Conservation (phyloP, 495 filamentous ascomycete species). For the Bathelium albidoporum region DNA sequence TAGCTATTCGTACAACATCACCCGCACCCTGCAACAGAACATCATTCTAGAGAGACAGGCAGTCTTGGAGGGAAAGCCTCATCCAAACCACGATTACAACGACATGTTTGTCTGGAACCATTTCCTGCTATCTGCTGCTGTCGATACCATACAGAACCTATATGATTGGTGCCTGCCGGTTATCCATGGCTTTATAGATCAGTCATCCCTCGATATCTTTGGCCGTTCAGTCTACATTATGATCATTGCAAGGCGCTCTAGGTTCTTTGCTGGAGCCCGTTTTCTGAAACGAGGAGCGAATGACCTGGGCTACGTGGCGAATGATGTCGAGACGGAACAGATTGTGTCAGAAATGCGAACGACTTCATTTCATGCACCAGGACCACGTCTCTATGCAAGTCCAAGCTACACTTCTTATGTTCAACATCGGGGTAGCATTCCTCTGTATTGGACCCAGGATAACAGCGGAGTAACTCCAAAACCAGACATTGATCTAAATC, state of each 20-base stretch:
- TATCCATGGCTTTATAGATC: slow-evolving; percentile 92
- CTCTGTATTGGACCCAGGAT: slow-evolving; percentile 95
- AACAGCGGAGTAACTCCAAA: slow-evolving; percentile 92
- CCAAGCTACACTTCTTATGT: slow-evolving; percentile 93
- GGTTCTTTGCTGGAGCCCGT: slow-evolving; percentile 87
- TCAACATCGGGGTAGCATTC: slow-evolving; percentile 94
- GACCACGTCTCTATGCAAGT: slow-evolving; percentile 73
- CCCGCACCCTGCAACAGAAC: slow-evolving; percentile 84
- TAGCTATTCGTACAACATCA: slow-evolving; percentile 96
- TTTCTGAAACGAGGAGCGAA: slow-evolving; percentile 94
- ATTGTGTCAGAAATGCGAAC: slow-evolving; percentile 90
- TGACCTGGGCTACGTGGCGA: slow-evolving; percentile 91
- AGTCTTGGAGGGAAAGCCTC: slow-evolving; percentile 50
- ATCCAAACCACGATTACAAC: slow-evolving; percentile 57
- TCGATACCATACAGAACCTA: slow-evolving; percentile 57
- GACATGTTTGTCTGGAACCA: slow-evolving; percentile 98
- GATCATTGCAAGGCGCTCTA: slow-evolving; percentile 81
- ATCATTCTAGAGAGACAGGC: slow-evolving; percentile 69
- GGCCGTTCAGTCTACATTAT: slow-evolving; percentile 83
- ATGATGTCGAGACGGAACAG: slow-evolving; percentile 99
- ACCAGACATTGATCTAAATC: slow-evolving; percentile 85
- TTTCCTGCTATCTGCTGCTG: slow-evolving; percentile 71
- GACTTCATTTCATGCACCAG: slow-evolving; percentile 90
- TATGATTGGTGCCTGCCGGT: slow-evolving; percentile 96
- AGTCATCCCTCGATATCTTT: slow-evolving; percentile 36